Evolutionary conservation across 2,329 filamentous ascomycete genomes (phyloP).

Genomic region (Diaporthe nobilis): DNA sequence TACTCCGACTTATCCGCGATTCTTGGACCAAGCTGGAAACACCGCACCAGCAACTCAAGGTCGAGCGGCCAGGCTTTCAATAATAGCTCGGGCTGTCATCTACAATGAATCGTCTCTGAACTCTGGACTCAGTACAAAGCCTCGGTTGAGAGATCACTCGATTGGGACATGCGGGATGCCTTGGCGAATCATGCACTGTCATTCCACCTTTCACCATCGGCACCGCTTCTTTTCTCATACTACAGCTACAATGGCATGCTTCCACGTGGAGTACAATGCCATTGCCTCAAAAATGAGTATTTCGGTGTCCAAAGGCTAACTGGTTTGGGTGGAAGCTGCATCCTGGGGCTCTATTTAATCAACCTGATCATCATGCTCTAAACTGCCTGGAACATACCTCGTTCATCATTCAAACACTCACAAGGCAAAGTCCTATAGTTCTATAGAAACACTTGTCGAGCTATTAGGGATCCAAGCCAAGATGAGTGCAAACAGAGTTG

Average conservation of each 20-base stretch:
- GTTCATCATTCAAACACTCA: neutral
- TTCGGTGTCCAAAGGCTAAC: too few relatives aligned
- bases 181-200: neutral
- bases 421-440: neutral
- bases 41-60: neutral
- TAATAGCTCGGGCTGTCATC: neutral
- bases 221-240: neutral
- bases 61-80: neutral
- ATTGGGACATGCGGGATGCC: neutral
- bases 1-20: neutral
- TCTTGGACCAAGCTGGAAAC: neutral
- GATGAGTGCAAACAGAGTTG: neutral
- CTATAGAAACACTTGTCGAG: neutral
- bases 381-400: neutral
- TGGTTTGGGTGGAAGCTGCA: accelerated
- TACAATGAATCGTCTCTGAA: neutral
- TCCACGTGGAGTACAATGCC: neutral
- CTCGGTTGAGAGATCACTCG: neutral
- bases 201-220: neutral
- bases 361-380: too few relatives aligned
- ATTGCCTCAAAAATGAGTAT: neutral
- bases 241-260: neutral
- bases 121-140: neutral
- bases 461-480: neutral
- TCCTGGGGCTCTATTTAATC: neutral